Base-by-base conservation (phyloP, 768 basidiomycete genomes). In the Mycena alexandri region DNA sequence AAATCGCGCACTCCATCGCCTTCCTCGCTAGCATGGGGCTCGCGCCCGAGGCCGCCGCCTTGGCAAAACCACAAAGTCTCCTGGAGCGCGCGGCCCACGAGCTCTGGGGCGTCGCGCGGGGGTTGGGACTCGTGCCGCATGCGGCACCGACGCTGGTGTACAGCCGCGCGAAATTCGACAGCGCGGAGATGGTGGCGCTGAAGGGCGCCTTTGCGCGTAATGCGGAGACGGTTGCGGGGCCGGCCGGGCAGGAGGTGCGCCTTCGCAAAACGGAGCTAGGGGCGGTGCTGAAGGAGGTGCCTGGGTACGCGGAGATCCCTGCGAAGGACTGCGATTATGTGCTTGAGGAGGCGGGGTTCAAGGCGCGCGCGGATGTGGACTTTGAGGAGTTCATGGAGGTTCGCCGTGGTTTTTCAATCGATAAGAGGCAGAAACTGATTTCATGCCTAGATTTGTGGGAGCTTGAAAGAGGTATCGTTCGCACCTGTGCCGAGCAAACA, bases 361-460 rank as follows among this genome's bases (percentile, higher is more conserved):
- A 81, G 54, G 78, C 79, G 22, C 82, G 84, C 72, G 77, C 79
- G 33, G 84, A 85, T 29, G 79, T 98, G 52, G 88, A 90, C 68
- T 89, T 94, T 73, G 93, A 96, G 70, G 93, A 94, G 75, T 96
- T 96, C 77, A 83, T 96, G 54, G 94, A 96, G 87, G 93, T 93
- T 38, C 14, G 38, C 14, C 14, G 38, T 38, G 38, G 14, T 38
- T 38, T 38, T 11, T 51, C 9, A 19, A 44, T 12, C 6, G 25
- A 43, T 14, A 22, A 43, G 12, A 59, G 42, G 46, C 56, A 24
- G 36, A 47, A 29, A 29, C 29, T 61, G 21, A 33, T 51, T 25
- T 44, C n/a, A 47, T 38, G 52, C 57, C 33, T 68, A 93, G 93
- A 86, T 93, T 42, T 93, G 91, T 74, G 92, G 89, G 3, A 87